A percentile compares a stretch with the other conserved stretches of the same genome.
Evolutionary conservation across 257 asterid genomes (phyloP).

Genomic region (Capsicum baccatum): DNA sequence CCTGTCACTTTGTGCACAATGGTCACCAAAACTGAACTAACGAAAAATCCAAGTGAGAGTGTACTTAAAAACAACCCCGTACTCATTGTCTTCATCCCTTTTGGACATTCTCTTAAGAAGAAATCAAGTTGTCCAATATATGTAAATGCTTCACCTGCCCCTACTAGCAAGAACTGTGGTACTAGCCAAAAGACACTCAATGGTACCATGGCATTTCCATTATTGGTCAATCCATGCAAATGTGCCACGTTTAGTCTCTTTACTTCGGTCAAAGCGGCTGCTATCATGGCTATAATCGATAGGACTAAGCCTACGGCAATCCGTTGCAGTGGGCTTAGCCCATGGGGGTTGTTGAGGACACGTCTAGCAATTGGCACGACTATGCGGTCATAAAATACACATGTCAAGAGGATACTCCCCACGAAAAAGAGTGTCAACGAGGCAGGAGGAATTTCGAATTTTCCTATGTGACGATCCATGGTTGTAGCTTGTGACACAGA

Average conservation of each 20-base stretch:
- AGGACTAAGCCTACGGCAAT: conserved; percentile 61
- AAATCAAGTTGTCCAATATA: conserved; percentile 92
- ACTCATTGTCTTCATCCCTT: conserved; percentile 92
- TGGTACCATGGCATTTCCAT: conserved; percentile 35
- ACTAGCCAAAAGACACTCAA: conserved; percentile 68
- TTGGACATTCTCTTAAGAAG: conserved; percentile 77
- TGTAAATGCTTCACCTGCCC: conserved; percentile 87
- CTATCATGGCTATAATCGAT: conserved; percentile 61
- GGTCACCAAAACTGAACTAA: conserved; percentile 68
- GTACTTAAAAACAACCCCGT: conserved; percentile 84
- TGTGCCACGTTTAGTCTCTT: conserved; percentile 50
- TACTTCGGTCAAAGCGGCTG: conserved; percentile 62
- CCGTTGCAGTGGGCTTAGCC: conserved; percentile 72
- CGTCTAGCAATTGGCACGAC: conserved; percentile 51
- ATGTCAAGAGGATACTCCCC: conserved; percentile 64
- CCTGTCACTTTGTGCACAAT: conserved; percentile 69
- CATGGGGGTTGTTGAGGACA: conserved; percentile 54
- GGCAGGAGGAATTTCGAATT: conserved; percentile 69
- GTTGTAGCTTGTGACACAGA: conserved; percentile 87
- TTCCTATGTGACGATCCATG: conserved; percentile 65
- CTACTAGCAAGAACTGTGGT: conserved; percentile 76
- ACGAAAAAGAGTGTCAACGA: conserved; percentile 79
- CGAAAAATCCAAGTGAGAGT: conserved; percentile 69
- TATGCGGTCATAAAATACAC: conserved; percentile 61
- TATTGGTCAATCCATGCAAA: conserved; percentile 42